Conservation (phyloP, 2,329 filamentous ascomycete species). For the Elsinoe batatas region DNA sequence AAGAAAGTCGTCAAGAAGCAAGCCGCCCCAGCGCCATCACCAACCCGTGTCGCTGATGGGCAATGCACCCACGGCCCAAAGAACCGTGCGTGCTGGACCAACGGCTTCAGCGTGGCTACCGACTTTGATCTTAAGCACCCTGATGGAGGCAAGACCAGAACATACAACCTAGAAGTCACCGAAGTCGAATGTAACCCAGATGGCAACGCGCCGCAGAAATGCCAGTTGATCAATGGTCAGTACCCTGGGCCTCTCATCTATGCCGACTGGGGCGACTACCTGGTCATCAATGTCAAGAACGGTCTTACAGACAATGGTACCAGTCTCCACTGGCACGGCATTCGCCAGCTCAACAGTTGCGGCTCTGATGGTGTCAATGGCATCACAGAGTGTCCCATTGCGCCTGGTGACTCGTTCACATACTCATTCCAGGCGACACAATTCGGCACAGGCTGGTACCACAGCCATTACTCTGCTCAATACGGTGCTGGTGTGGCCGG, state of each 20-base stretch:
- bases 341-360: constrained; percentile 46
- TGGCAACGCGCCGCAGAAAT: constrained; percentile 25
- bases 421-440: constrained; percentile 47
- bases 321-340: constrained; percentile 51
- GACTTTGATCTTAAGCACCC: constrained; percentile 38
- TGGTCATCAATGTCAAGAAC: constrained; percentile 48
- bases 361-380: constrained; percentile 48
- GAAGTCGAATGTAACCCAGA: constrained; percentile 32
- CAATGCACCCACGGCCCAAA: constrained; percentile 32
- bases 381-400: constrained; percentile 37
- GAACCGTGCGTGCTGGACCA: constrained; percentile 34
- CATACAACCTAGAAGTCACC: constrained; percentile 26
- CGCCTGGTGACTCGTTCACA: constrained; percentile 41
- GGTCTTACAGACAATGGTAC: constrained; percentile 45
- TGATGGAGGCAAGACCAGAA: constrained; percentile 28
- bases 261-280: constrained; percentile 36
- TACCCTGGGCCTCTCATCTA: constrained; percentile 57
- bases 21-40: not conserved
- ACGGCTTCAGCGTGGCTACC: constrained; percentile 35
- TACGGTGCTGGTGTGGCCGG: constrained; percentile 36
- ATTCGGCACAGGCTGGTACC: constrained; percentile 34
- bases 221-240: constrained; percentile 50
- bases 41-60: constrained; percentile 18
- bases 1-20: not conserved
- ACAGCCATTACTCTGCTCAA: constrained; percentile 34